Percentiles rank a stretch among this genome's conserved stretches.
These are phyloP conservation scores for Helianthus annuus DNA, from an alignment of 129 eudicot genomes.

Conservation along the genomic window DNA sequence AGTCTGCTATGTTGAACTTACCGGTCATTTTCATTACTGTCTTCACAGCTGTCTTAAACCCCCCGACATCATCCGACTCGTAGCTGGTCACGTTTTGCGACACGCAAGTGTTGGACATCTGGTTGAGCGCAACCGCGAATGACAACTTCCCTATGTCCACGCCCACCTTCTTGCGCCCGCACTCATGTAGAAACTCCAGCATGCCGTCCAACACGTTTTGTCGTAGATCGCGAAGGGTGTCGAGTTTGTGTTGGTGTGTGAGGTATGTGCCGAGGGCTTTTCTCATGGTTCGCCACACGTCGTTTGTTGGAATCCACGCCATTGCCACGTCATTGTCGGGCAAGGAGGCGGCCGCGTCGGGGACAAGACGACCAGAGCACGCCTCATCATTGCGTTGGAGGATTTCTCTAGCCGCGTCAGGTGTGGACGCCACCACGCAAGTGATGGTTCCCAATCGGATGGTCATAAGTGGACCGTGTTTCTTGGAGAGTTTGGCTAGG, in stretches of 20 bases:
- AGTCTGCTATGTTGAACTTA: neutral
- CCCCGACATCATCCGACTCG: neutral
- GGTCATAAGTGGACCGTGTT: conserved; percentile 12
- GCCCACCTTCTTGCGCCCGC: neutral
- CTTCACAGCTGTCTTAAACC: neutral
- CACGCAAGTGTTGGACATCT: neutral
- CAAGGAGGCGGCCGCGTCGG: neutral
- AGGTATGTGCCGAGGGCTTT: conserved; percentile 1
- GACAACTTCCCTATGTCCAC: conserved; percentile 6
- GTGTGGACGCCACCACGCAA: neutral
- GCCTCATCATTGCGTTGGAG: conserved; percentile 16
- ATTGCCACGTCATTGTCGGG: neutral
- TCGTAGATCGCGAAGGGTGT: neutral
- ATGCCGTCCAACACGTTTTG: neutral
- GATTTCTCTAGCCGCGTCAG: neutral
- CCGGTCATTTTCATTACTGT: neutral
- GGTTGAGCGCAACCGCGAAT: neutral
- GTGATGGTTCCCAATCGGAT: conserved; percentile 4
- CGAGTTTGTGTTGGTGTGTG: conserved; percentile 5
- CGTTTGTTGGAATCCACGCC: neutral
- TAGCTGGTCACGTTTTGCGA: conserved; percentile 3
- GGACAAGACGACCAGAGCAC: neutral
- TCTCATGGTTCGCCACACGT: neutral
- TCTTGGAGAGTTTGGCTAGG: neutral
- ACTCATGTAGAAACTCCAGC: neutral